These are phyloP conservation scores for Collariella sp. DNA, from an alignment of 495 filamentous ascomycete species.

Conservation along the genomic window DNA sequence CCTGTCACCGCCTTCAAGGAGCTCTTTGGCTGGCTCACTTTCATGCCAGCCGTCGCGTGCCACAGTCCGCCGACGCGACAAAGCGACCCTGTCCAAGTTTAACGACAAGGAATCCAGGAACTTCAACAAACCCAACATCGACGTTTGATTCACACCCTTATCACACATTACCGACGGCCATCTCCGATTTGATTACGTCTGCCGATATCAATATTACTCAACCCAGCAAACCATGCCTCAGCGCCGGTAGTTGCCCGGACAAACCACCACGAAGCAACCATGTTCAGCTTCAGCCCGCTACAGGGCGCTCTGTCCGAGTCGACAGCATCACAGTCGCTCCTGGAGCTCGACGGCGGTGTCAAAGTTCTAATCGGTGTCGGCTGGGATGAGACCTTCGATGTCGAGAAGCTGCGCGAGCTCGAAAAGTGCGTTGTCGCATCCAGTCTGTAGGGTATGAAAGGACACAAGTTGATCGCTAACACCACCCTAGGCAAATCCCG, in stretches of 20 bases:
- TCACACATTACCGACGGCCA: background rate
- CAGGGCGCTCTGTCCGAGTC: constrained; percentile 84
- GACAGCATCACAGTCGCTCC: constrained; percentile 80
- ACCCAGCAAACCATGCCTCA: constrained; percentile 5
- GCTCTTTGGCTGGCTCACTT: background rate
- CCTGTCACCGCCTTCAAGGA: background rate
- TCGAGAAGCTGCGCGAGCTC: constrained; percentile 67
- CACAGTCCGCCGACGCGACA: constrained; percentile 10
- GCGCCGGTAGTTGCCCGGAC: background rate
- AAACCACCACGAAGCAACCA: constrained; percentile 27
- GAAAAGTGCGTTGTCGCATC: constrained; percentile 55
- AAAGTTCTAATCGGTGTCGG: constrained; percentile 92
- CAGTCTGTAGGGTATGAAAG: background rate
- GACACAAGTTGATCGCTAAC: constrained; percentile 6
- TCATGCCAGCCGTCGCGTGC: constrained; percentile 5
- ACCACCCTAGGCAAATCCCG: constrained; percentile 58
- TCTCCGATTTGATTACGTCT: background rate
- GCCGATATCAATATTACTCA: too few relatives aligned
- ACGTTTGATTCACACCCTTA: background rate
- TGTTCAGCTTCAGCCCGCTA: constrained; percentile 94
- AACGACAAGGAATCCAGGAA: background rate
- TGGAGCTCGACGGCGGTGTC: constrained; percentile 94
- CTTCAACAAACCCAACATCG: background rate
- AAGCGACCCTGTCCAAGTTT: background rate
- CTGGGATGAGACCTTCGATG: constrained; percentile 88